Evolutionary conservation across 768 basidiomycete species (phyloP).

Genomic region (Pisolithus tinctorius): DNA sequence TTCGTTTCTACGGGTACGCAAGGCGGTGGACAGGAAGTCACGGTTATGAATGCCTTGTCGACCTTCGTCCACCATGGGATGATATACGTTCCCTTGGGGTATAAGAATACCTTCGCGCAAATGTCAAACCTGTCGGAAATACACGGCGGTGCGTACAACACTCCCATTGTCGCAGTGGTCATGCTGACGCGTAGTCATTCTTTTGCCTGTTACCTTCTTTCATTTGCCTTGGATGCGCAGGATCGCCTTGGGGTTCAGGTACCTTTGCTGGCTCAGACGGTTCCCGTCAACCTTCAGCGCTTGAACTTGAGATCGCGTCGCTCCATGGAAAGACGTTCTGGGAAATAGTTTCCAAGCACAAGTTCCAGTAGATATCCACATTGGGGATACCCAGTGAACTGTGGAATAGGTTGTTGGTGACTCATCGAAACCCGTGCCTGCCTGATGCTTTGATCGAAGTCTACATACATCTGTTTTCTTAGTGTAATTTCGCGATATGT

Average conservation of each 20-base stretch:
- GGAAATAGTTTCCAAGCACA: constrained; percentile 36
- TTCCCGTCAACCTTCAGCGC: constrained; percentile 49
- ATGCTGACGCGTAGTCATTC: neutral
- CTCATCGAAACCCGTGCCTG: no score
- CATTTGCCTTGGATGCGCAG: constrained; percentile 25
- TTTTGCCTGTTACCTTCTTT: neutral
- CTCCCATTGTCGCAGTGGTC: neutral
- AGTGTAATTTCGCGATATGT: no score
- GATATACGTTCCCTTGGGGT: constrained; percentile 48
- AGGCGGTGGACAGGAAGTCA: constrained; percentile 43
- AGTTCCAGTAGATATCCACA: constrained; percentile 12
- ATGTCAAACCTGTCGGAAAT: constrained; percentile 36
- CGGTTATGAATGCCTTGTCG: constrained; percentile 31
- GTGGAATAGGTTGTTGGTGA: no score
- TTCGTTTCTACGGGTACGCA: constrained; percentile 42
- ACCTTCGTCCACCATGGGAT: constrained; percentile 52
- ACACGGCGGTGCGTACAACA: constrained; percentile 35
- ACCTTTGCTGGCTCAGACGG: constrained; percentile 52
- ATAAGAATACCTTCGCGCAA: constrained; percentile 35
- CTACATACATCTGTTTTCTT: no score
- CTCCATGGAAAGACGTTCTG: constrained; percentile 56
- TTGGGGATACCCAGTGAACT: neutral
- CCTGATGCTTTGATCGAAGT: no score
- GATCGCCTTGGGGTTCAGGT: constrained; percentile 80
- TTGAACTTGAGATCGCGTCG: constrained; percentile 52